phyloP scores from a whole-genome alignment of 2,329 filamentous ascomycete species.

The Exophiala sideris region DNA sequence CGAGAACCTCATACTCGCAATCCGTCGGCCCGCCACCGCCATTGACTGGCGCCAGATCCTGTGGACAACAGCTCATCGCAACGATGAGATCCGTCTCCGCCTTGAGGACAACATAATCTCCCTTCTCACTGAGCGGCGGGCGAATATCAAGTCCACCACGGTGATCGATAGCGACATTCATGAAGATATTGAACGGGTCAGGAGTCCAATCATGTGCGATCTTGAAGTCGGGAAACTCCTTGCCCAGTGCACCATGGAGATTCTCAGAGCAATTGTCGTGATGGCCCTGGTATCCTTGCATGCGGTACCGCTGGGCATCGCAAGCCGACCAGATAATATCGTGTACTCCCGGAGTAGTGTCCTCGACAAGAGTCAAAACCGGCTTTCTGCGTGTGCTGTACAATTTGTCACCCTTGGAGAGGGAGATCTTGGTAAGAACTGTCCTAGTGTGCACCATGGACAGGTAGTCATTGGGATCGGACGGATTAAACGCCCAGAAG shows the following conservation, averaged over 20 bases:
- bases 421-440: constrained; percentile 31
- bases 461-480: constrained; percentile 24
- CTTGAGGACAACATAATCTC: constrained; percentile 35
- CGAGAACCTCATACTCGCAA: constrained; percentile 9
- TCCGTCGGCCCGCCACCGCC: constrained; percentile 36
- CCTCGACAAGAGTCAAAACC: constrained; percentile 37
- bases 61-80: constrained; percentile 44
- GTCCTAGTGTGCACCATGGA: constrained; percentile 42
- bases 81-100: constrained; percentile 38
- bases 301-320: constrained; percentile 38
- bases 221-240: constrained; percentile 17
- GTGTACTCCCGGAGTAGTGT: constrained; percentile 39
- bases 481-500: constrained; percentile 48
- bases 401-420: constrained; percentile 34
- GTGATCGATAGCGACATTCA: constrained; percentile 38
- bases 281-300: constrained; percentile 34
- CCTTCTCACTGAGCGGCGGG: constrained; percentile 34
- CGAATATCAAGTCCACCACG: constrained; percentile 28
- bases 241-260: constrained; percentile 34
- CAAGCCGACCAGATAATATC: constrained; percentile 43
- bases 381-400: constrained; percentile 38
- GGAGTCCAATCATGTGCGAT: constrained; percentile 31
- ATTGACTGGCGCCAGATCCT: constrained; percentile 40
- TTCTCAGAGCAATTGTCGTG: constrained; percentile 43
- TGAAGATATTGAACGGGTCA: constrained; percentile 44